A percentile compares a stretch with the other conserved stretches of the same genome.
Conservation (phyloP, 176 grass and related monocot species). For the Raddia guianensis region DNA sequence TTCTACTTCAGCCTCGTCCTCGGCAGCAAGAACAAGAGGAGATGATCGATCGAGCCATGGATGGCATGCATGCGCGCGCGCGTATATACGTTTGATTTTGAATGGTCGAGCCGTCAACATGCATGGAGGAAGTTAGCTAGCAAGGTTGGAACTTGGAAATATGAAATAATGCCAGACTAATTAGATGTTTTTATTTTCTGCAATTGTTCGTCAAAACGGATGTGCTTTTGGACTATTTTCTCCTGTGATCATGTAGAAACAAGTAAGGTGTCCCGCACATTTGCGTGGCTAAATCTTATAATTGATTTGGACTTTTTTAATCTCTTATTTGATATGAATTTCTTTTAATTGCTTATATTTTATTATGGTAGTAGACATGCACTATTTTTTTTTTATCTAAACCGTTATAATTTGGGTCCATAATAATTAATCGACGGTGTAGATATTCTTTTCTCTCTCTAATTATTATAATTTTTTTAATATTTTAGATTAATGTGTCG, state of each 20-base stretch:
- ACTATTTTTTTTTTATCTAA: too few relatives aligned
- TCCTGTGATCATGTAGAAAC: constrained; percentile 15
- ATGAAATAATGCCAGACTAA: background rate
- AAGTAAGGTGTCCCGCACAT: background rate
- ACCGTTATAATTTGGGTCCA: too few relatives aligned
- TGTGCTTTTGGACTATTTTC: background rate
- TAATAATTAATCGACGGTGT: too few relatives aligned
- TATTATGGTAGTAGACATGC: too few relatives aligned
- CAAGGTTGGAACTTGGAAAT: background rate
- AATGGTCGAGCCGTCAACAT: background rate
- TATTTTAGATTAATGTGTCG: too few relatives aligned
- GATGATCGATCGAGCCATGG: constrained; percentile 39
- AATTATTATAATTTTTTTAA: too few relatives aligned
- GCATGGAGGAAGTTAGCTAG: background rate
- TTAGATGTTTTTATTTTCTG: constrained; percentile 33
- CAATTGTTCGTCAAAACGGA: constrained; percentile 14
- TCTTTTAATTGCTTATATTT: too few relatives aligned
- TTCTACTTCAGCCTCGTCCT: constrained; percentile 92
- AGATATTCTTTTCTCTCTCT: too few relatives aligned
- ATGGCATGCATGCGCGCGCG: background rate
- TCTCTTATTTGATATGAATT: too few relatives aligned
- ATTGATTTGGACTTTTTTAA: too few relatives aligned
- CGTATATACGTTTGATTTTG: constrained; percentile 13
- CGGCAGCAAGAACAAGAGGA: constrained; percentile 89
- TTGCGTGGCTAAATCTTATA: too few relatives aligned